phyloP scores from a whole-genome alignment of 345 rosid species.

The Citrus inodora region DNA sequence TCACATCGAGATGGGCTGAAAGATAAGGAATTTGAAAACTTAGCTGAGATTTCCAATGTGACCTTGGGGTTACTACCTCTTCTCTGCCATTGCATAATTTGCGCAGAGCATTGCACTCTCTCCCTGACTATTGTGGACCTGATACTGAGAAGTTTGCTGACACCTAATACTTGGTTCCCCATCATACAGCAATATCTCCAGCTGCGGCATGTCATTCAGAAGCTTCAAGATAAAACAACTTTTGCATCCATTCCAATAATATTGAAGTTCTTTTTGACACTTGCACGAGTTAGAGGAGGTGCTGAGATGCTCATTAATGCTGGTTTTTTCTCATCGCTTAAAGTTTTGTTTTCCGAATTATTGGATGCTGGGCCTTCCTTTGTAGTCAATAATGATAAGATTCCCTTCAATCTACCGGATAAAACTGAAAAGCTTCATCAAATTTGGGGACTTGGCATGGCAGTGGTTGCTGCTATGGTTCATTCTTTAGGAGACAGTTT shows the following conservation, averaged over 20 bases:
- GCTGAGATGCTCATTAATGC: conserved; percentile 79
- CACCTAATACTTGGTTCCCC: conserved; percentile 87
- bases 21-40: conserved; percentile 43
- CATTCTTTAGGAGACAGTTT: conserved; percentile 64
- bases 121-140: conserved; percentile 62
- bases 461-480: conserved; percentile 76
- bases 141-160: conserved; percentile 52
- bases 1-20: conserved; percentile 22
- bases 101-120: conserved; percentile 51
- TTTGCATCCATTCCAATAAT: conserved; percentile 42
- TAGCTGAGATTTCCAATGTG: conserved; percentile 60
- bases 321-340: conserved; percentile 64
- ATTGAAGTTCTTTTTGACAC: conserved; percentile 70
- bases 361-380: conserved; percentile 40
- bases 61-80: conserved; percentile 66
- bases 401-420: conserved; percentile 27
- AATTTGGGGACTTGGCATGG: conserved; percentile 79
- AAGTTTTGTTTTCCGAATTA: conserved; percentile 54
- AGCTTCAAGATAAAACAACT: conserved; percentile 64
- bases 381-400: conserved; percentile 32
- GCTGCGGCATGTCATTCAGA: conserved; percentile 49
- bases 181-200: conserved; percentile 67
- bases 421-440: conserved; percentile 53
- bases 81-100: conserved; percentile 60
- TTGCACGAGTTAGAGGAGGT: conserved; percentile 75